Base-by-base conservation (phyloP, 495 filamentous ascomycete genomes). In the Neurospora terricola region DNA sequence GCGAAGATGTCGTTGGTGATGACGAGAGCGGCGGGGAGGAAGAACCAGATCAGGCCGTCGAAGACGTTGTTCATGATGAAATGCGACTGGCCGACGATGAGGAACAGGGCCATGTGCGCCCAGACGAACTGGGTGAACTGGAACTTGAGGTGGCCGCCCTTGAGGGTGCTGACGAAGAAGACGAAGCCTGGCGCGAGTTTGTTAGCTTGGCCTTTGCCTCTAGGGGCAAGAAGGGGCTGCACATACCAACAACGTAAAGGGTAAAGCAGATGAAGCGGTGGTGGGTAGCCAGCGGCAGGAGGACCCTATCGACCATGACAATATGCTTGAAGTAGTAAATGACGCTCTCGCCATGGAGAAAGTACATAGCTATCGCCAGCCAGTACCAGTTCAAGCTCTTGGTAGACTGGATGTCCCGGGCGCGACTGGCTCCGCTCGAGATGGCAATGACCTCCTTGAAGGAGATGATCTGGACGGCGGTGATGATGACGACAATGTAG, bases 1-100 rank as follows among this genome's bases (percentile, higher is more conserved):
- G 96, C 96, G 78, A 97, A 98, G 74, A 98, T 99, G 81, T 99
- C 96, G 79, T 99, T 99, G 43, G 92, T 97, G 78, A 98, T 97
- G 77, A 99, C 96, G 72, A 99, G 87, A 37, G 92, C 91, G 4
- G 93, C 94, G 3, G 96, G 96, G 66, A 99, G 86, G 88, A 99
- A 98, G 87, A 99, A 98, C 96, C 96, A 99, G 80, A 99, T 96
- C 93, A 99, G 94, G 82, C 96, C 96, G 84, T 99, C 96, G 81
- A 99, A 95, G 73, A 98, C 91, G 83, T 98, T 99, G 86, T 99
- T 98, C 92, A 99, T 98, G 82, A 99, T 93, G 79, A 99, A 99
- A 82, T 99, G 96, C 30, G 96, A 94, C 81, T 99, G 96, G 14
- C 97, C 93, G 34, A 98, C 94, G 76, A 99, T 98, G 78, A 99